Conservation (phyloP, 2,329 filamentous ascomycete species). For the Xylaria sp. region DNA sequence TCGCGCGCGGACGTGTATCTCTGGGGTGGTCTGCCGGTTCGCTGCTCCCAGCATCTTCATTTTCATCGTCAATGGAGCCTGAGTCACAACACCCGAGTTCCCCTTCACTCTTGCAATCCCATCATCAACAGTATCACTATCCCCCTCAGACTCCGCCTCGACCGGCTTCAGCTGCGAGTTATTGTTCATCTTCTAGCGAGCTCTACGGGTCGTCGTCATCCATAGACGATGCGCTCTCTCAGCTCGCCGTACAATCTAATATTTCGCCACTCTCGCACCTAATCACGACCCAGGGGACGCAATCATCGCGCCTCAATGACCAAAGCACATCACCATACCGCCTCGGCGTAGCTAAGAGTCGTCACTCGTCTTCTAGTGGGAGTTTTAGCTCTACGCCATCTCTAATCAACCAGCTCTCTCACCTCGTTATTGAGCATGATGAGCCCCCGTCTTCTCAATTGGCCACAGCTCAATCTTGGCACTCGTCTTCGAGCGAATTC, state of each 20-base stretch:
- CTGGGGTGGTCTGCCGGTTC: constrained; percentile 54
- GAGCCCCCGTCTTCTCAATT: constrained; percentile 12
- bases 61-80: constrained; percentile 20
- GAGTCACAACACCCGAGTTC: constrained; percentile 35
- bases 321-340: constrained; percentile 27
- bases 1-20: constrained; percentile 51
- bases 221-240: constrained; percentile 19
- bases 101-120: constrained; percentile 25
- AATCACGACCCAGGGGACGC: constrained; percentile 35
- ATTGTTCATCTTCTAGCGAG: constrained; percentile 35
- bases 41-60: constrained; percentile 36
- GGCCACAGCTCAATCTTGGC: constrained; percentile 3
- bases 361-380: constrained; percentile 29
- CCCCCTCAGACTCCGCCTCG: constrained; percentile 23
- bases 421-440: constrained; percentile 22
- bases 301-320: constrained; percentile 25
- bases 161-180: constrained; percentile 34
- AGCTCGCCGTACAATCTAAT: constrained; percentile 25
- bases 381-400: constrained; percentile 30
- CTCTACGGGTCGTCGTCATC: constrained; percentile 33
- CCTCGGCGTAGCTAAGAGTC: constrained; percentile 17
- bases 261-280: constrained; percentile 33
- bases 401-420: constrained; percentile 28
- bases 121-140: constrained; percentile 14
- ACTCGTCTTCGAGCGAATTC: constrained; percentile 30